Base-by-base conservation (phyloP, 2,329 filamentous ascomycete species). In the Herpomyces periplanetae region DNA sequence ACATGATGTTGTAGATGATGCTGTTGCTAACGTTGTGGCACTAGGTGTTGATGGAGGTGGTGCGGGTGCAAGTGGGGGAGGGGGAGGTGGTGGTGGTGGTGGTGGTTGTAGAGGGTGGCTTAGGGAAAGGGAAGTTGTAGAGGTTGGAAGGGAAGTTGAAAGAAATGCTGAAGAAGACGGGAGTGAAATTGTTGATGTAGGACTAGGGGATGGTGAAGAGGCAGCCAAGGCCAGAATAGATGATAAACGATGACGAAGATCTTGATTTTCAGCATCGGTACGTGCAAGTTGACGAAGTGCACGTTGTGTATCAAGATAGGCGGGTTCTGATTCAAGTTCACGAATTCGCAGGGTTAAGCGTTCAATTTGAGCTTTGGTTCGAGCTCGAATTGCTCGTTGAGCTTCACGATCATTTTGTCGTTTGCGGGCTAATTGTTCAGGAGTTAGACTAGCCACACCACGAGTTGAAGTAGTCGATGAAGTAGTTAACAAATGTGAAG, bases 331-430 rank as follows among this genome's bases (percentile, higher is more conserved):
- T 22, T 64, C 65, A 27, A 84, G 47, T 25, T 75, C 63, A 21
- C 51, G 46, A 24, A 84, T 71, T 25, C 53, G 49, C 24, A 46
- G 47, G 35, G 80, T 63, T 23, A 80, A 44, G 4, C 40, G 42
- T 33, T 75, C 64, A 28, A 80, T 80, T 35, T 65, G 62, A 22
- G 56, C 52, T 39, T 61, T 68, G 11, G 66, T 80, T 21, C 68
- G 54, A 40, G 75, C 64, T 16, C 68, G 51, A 23, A 84, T 80
- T 15, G 65, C 66, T 18, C 68, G 52, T 35, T 85, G 68, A 12
- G 68, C 69, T 36, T 84, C 66, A 22, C 68, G 58, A 34, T 84
- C 68, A 50, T 87, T 87, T 31, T 68, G 66, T 26, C 73, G 51
- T 44, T 87, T 88, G 37, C 71, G 64, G 12, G 63, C 66, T 23